Evolutionary conservation across 495 filamentous ascomycete species (phyloP).

Genomic region (Entonaema liquescens): DNA sequence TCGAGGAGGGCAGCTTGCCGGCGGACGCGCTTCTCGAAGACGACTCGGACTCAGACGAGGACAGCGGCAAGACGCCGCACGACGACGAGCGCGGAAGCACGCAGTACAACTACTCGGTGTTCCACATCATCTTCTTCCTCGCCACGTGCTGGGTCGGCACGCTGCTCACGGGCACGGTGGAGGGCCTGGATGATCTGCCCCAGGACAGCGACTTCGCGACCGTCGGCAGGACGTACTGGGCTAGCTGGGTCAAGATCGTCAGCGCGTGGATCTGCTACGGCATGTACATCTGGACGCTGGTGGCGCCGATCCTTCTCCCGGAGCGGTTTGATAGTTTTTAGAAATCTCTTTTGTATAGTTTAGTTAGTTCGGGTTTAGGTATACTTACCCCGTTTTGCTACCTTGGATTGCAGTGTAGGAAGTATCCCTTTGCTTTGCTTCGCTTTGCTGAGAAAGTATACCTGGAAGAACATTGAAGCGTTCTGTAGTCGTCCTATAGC

Average conservation of each 20-base stretch:
- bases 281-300: slow-evolving; percentile 91
- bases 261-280: slow-evolving; percentile 97
- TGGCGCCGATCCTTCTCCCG: slow-evolving; percentile 85
- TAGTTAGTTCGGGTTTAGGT: background rate
- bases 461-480: too few species aligned
- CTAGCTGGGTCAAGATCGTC: slow-evolving; percentile 99
- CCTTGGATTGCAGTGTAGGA: background rate
- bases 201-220: slow-evolving; percentile 79
- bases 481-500: too few species aligned
- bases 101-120: slow-evolving; percentile 95
- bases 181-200: slow-evolving; percentile 56
- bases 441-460: too few species aligned
- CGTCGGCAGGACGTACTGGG: slow-evolving; percentile 94
- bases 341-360: too few species aligned
- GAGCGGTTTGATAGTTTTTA: slow-evolving; percentile 76
- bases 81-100: slow-evolving; percentile 91
- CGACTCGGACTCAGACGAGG: slow-evolving; percentile 76
- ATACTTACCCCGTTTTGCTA: too few species aligned
- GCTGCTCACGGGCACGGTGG: slow-evolving; percentile 83
- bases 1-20: slow-evolving; percentile 88
- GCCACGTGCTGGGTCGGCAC: slow-evolving; percentile 96
- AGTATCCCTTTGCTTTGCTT: background rate
- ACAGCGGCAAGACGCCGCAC: slow-evolving; percentile 66
- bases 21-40: slow-evolving; percentile 88
- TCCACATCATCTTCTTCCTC: slow-evolving; percentile 98